phyloP scores from a whole-genome alignment of 768 basidiomycete species.

The Russula sp. region DNA sequence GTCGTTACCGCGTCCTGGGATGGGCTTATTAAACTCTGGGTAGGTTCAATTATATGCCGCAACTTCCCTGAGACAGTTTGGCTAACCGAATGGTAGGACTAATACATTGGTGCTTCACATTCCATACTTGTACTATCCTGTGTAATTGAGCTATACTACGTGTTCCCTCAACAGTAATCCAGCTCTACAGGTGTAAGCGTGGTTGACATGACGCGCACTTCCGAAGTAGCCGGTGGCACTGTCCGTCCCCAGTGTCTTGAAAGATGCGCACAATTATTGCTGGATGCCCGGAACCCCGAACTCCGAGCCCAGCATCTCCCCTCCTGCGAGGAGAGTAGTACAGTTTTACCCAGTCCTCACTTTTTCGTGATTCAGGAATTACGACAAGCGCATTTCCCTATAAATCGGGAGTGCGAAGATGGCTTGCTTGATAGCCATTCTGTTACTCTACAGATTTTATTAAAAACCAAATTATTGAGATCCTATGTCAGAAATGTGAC shows the following conservation, averaged over 20 bases:
- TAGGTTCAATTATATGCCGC: conserved; percentile 34
- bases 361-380: no score
- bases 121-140: conserved; percentile 1
- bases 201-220: neutral
- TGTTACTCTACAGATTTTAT: no score
- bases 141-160: conserved; percentile 3
- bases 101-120: neutral
- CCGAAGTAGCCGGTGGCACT: neutral
- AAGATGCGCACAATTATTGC: neutral
- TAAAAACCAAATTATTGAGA: no score
- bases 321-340: neutral
- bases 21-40: conserved; percentile 97
- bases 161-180: neutral
- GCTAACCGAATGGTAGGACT: conserved; percentile 21
- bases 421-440: no score
- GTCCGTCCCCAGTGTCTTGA: neutral
- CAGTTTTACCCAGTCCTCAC: no score
- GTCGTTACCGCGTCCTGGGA: conserved; percentile 98
- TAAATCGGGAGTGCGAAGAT: no score
- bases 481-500: no score
- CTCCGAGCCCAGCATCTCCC: neutral
- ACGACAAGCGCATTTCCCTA: no score
- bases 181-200: neutral
- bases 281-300: neutral
- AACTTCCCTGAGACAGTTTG: neutral